Percentiles rank a stretch among this genome's conserved stretches.
Evolutionary conservation across 2,329 filamentous ascomycete genomes (phyloP).

Genomic region (Fusarium solani-melongenae): DNA sequence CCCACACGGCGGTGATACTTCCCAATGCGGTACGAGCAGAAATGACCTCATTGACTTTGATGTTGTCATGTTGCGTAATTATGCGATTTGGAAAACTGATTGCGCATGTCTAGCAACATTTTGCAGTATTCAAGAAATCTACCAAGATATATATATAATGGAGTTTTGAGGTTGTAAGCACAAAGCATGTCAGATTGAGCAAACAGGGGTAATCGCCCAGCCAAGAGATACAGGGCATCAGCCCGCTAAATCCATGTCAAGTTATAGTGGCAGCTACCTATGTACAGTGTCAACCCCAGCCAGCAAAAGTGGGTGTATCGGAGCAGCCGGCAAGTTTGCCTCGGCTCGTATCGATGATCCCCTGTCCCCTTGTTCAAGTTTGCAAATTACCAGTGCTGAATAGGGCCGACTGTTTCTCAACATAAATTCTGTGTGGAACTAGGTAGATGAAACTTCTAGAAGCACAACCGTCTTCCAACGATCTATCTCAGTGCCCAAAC

Average conservation of each 20-base stretch:
- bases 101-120: no score
- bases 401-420: not conserved
- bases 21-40: slow-evolving; percentile 21
- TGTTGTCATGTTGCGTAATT: not conserved
- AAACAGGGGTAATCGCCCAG: not conserved
- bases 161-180: not conserved
- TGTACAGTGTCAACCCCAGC: not conserved
- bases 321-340: not conserved
- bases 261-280: not conserved
- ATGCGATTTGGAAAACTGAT: not conserved
- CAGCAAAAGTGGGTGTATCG: not conserved
- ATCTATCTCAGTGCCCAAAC: not conserved
- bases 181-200: not conserved
- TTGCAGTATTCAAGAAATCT: not conserved
- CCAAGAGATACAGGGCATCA: not conserved
- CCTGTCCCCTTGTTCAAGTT: not conserved
- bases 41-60: slow-evolving; percentile 23
- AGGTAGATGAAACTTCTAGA: not conserved
- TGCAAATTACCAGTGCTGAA: not conserved
- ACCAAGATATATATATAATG: not conserved
- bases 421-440: not conserved
- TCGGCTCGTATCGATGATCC: not conserved
- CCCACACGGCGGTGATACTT: slow-evolving; percentile 33
- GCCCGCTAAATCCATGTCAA: not conserved
- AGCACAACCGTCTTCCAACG: not conserved